Base-by-base conservation (phyloP, 305 asterid genomes). In the Fraxinus platypoda region DNA sequence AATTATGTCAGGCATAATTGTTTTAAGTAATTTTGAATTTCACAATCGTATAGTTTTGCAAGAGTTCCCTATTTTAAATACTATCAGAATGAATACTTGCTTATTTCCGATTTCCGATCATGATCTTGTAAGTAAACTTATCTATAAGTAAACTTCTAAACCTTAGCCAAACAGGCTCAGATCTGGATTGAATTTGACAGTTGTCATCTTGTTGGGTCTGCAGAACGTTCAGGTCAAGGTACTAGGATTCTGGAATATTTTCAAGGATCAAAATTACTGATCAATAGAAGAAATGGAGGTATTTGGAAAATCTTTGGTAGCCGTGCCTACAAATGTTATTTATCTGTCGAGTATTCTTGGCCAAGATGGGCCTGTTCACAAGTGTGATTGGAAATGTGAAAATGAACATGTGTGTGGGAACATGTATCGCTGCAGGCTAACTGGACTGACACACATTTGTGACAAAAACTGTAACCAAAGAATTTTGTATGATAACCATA, bases 401-500 rank as follows among this genome's bases (percentile, higher is more conserved):
- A 96, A 94, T 71, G 98, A 96, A 82, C 89, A 86, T 76, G 88
- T 96, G 28, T 94, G 91, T 83, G 99, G 99, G 84, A 95, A 95
- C 95, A 88, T 95, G 94, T 95, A 86, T 80, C 94, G 93, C 88
- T 94, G 99, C 99, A 91, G 81, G 89, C 90, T 95, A 88, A 95
- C 98, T 78, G 97, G 97, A 38, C 86, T 92, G 90, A 92, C 94
- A 8, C 98, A 95, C 92, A 90, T 95, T 82, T 95, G 98, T 83
- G 98, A 95, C 98, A 93, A 92, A 91, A 95, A 95, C 90, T 95
- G 98, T 93, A 91, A 89, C 90, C 98, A 93, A 93, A 89, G 97
- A 87, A 95, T 95, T 81, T 78, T 93, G 88, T 95, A 93, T 80
- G 98, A 95, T 91, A 93, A 92, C 88, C 95, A 90, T 87, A 90